These are phyloP conservation scores for Pythium rhizo-oryzae DNA, from an alignment of 352 stramenopile species.

Conservation along the genomic window DNA sequence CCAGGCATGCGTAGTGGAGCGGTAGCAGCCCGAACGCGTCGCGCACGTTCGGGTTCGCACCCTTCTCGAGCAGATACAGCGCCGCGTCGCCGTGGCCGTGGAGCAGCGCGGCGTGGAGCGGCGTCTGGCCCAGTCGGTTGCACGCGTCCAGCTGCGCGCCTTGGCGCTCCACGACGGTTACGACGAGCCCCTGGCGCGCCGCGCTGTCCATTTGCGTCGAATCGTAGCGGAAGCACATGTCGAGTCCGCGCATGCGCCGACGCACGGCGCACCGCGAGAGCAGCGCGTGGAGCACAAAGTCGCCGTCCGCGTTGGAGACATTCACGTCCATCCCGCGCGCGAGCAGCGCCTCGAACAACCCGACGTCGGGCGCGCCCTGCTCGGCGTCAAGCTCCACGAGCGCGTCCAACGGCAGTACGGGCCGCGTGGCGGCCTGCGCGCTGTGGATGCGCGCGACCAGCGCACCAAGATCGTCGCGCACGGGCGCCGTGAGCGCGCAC, in stretches of 20 bases:
- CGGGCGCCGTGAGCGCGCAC: constrained; percentile 46
- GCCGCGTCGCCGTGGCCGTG: constrained; percentile 53
- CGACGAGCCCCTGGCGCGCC: constrained; percentile 31
- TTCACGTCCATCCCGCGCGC: constrained; percentile 48
- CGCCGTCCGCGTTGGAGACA: constrained; percentile 55
- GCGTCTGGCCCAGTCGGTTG: constrained; percentile 65
- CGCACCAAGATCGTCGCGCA: constrained; percentile 16
- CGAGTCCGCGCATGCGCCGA: constrained; percentile 49
- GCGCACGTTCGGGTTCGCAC: constrained; percentile 63
- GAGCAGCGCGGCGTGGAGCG: constrained; percentile 67
- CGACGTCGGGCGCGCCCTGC: constrained; percentile 36
- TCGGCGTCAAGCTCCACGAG: constrained; percentile 44
- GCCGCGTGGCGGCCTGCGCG: constrained; percentile 20
- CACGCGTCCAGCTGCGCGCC: constrained; percentile 52
- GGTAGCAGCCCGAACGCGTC: constrained; percentile 57
- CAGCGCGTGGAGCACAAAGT: constrained; percentile 68
- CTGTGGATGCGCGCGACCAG: constrained; percentile 26
- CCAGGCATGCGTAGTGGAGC: constrained; percentile 72
- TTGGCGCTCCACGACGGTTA: constrained; percentile 38
- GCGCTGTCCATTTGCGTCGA: constrained; percentile 37
- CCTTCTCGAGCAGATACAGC: constrained; percentile 43
- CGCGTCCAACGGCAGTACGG: constrained; percentile 21
- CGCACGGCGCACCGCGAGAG: constrained; percentile 57
- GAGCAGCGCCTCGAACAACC: constrained; percentile 33
- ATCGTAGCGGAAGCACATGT: constrained; percentile 60